phyloP scores from a whole-genome alignment of 495 filamentous ascomycete genomes.

The Parmelia sp. region DNA sequence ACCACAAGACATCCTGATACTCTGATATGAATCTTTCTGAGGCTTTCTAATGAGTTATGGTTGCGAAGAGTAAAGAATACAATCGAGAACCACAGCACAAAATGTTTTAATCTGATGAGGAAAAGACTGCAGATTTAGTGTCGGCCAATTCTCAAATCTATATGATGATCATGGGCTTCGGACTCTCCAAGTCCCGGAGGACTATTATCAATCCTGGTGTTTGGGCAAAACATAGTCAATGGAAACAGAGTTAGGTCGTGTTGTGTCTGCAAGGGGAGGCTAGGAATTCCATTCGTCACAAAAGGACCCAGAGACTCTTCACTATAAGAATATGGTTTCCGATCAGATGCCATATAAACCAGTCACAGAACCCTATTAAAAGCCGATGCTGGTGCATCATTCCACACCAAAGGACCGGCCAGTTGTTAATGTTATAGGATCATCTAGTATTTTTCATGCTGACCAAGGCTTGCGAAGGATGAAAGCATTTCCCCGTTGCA shows the following conservation, averaged over 20 bases:
- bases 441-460: neutral
- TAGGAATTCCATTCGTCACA: neutral
- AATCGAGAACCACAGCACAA: too few species aligned
- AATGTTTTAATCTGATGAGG: neutral
- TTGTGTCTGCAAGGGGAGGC: neutral
- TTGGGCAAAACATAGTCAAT: neutral
- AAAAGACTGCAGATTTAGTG: neutral
- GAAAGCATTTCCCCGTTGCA: neutral
- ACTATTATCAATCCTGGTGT: neutral
- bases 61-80: too few species aligned
- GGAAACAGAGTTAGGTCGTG: neutral
- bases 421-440: neutral
- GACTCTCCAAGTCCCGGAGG: neutral
- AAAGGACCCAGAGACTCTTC: neutral
- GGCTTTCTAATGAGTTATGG: too few species aligned
- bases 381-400: neutral
- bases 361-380: neutral
- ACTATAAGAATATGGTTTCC: neutral
- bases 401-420: neutral
- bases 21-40: slow-evolving; percentile 83
- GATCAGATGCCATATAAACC: neutral
- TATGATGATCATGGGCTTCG: neutral
- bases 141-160: neutral
- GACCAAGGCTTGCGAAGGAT: neutral
- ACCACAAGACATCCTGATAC: slow-evolving; percentile 82